Conservation (phyloP, 805 yeast genomes). For the Suhomyces sp. region DNA sequence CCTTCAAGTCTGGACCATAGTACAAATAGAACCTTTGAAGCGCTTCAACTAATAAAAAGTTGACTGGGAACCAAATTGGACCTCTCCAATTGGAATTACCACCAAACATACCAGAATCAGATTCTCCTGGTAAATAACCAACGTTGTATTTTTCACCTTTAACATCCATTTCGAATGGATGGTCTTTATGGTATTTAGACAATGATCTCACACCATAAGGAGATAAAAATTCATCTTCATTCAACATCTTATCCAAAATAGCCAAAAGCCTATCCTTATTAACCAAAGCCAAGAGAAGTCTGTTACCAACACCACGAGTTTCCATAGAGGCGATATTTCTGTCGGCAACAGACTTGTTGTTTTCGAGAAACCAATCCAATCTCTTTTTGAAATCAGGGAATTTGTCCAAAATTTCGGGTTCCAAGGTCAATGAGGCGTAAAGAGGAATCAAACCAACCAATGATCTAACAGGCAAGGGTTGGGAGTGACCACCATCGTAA, state of each 20-base stretch:
- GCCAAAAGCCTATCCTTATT: slow-evolving; percentile 74
- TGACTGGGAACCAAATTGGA: slow-evolving; percentile 95
- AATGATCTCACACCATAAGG: slow-evolving; percentile 84
- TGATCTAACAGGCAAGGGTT: slow-evolving; percentile 80
- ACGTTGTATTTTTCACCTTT: slow-evolving; percentile 71
- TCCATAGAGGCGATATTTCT: slow-evolving; percentile 86
- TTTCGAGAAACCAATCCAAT: slow-evolving; percentile 78
- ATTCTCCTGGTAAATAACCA: slow-evolving; percentile 80
- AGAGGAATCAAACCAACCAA: slow-evolving; percentile 89
- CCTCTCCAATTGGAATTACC: slow-evolving; percentile 98
- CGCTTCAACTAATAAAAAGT: slow-evolving; percentile 81
- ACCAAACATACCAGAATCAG: slow-evolving; percentile 91
- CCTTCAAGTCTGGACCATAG: slow-evolving; percentile 81
- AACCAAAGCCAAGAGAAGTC: slow-evolving; percentile 76
- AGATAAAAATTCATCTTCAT: slow-evolving; percentile 82
- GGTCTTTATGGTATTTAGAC: slow-evolving; percentile 79
- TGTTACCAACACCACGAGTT: slow-evolving; percentile 77
- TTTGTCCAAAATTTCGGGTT: slow-evolving; percentile 72
- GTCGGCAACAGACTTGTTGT: slow-evolving; percentile 65
- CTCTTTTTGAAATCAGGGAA: slow-evolving; percentile 84
- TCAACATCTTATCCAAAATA: slow-evolving; percentile 76
- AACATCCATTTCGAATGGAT: slow-evolving; percentile 84
- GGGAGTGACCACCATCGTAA: slow-evolving; percentile 67
- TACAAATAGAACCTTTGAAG: slow-evolving; percentile 83
- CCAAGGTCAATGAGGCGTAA: slow-evolving; percentile 84